These are phyloP conservation scores for Tuber microsphaerosporum DNA, from an alignment of 495 filamentous ascomycete genomes.

Conservation along the genomic window DNA sequence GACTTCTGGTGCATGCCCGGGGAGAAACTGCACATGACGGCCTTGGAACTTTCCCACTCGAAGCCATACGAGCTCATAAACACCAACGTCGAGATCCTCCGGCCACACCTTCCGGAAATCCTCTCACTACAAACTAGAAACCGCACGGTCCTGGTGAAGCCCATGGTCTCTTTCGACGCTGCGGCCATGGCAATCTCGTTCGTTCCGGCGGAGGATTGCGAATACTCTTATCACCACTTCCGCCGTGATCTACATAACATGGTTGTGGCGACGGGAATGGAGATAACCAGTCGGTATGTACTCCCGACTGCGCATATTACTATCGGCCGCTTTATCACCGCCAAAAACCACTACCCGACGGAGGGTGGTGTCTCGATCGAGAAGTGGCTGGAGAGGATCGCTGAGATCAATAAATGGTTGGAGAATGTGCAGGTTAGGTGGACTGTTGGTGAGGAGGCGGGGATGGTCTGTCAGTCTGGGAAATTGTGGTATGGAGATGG, in stretches of 20 bases:
- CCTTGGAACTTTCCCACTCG: conserved; percentile 71
- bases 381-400: conserved; percentile 59
- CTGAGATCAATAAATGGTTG: conserved; percentile 68
- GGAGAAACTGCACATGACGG: conserved; percentile 73
- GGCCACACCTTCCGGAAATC: conserved; percentile 48
- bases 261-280: conserved; percentile 53
- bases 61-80: conserved; percentile 57
- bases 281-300: conserved; percentile 66
- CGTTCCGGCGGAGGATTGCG: conserved; percentile 62
- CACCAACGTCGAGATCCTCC: conserved; percentile 47
- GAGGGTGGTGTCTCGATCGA: conserved; percentile 44
- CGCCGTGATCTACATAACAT: conserved; percentile 65
- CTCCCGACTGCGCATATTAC: conserved; percentile 86
- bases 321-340: conserved; percentile 63
- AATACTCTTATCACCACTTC: conserved; percentile 85
- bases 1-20: conserved; percentile 79
- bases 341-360: conserved; percentile 47
- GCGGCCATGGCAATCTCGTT: conserved; percentile 80
- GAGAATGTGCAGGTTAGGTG: conserved; percentile 56
- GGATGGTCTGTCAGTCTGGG: conserved; percentile 63
- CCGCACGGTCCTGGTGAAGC: conserved; percentile 62
- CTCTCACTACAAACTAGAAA: conserved; percentile 54
- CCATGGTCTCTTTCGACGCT: conserved; percentile 74
- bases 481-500: conserved; percentile 80
- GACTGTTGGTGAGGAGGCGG: conserved; percentile 63